Evolutionary conservation across 2,329 filamentous ascomycete genomes (phyloP).

Genomic region (Pseudofabraea citricarpa): DNA sequence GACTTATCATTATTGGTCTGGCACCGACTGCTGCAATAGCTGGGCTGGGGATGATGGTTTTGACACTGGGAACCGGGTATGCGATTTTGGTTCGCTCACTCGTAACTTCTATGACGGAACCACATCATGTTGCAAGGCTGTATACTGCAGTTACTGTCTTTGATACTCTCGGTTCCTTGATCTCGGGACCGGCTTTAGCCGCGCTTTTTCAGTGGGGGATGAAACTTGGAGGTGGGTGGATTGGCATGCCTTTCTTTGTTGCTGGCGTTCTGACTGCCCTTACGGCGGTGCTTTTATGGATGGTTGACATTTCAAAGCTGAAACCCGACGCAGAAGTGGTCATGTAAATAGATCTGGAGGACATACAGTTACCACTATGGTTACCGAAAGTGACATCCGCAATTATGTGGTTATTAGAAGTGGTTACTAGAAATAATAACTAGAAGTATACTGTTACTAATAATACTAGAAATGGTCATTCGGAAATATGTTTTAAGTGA

Average conservation of each 20-base stretch:
- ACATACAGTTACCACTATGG: too few species aligned
- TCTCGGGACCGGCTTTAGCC: background rate
- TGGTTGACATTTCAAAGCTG: too few species aligned
- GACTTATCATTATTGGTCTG: background rate
- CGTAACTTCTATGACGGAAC: background rate
- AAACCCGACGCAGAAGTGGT: too few species aligned
- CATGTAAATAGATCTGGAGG: too few species aligned
- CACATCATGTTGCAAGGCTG: background rate
- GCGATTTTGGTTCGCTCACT: background rate
- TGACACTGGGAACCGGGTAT: background rate
- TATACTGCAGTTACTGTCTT: background rate
- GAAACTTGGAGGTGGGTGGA: slow-evolving; percentile 37
- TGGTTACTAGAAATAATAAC: too few species aligned
- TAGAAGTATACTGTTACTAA: too few species aligned
- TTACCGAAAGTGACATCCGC: too few species aligned
- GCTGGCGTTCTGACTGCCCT: slow-evolving; percentile 28
- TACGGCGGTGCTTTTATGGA: background rate
- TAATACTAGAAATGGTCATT: too few species aligned
- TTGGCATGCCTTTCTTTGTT: slow-evolving; percentile 43
- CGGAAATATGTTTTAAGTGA: too few species aligned
- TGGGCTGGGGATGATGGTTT: background rate
- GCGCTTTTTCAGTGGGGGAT: background rate
- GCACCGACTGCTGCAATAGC: background rate
- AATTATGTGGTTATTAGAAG: too few species aligned
- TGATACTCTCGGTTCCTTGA: background rate